A percentile compares a stretch with the other conserved stretches of the same genome.
Evolutionary conservation across 768 basidiomycete species (phyloP).

Genomic region (Amanita inopinata): DNA sequence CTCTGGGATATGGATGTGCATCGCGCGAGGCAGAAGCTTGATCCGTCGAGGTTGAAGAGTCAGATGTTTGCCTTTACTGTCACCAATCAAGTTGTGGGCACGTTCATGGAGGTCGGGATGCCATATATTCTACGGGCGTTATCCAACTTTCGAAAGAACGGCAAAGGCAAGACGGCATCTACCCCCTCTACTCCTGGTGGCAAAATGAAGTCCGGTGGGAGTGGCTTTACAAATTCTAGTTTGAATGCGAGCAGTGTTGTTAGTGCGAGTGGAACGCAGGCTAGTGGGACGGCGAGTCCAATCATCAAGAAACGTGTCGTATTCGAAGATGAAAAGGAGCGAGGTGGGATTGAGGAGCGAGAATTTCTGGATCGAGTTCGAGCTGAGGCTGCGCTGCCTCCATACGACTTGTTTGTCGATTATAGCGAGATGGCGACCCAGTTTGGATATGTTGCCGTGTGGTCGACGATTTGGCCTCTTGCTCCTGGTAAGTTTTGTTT

Average conservation of each 20-base stretch:
- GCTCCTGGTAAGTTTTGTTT: conserved; percentile 48
- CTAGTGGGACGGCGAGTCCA: conserved; percentile 9
- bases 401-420: conserved; percentile 76
- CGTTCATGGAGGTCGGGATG: conserved; percentile 69
- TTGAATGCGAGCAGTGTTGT: not conserved
- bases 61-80: conserved; percentile 94
- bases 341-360: conserved; percentile 54
- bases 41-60: conserved; percentile 63
- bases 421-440: conserved; percentile 97
- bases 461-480: conserved; percentile 92
- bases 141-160: conserved; percentile 30
- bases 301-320: conserved; percentile 55
- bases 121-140: conserved; percentile 67
- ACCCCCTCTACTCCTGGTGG: conserved; percentile 6
- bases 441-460: conserved; percentile 87
- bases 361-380: conserved; percentile 74
- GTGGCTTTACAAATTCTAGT: conserved; percentile 13
- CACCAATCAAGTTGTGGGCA: conserved; percentile 77
- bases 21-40: conserved; percentile 48
- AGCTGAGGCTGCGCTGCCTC: conserved; percentile 67
- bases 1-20: conserved; percentile 46
- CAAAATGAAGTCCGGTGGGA: conserved; percentile 7
- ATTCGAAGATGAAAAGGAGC: conserved; percentile 59
- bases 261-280: conserved; percentile 12
- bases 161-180: conserved; percentile 25